Conservation (phyloP, 2,329 filamentous ascomycete genomes). For the Penicillium digitatum region DNA sequence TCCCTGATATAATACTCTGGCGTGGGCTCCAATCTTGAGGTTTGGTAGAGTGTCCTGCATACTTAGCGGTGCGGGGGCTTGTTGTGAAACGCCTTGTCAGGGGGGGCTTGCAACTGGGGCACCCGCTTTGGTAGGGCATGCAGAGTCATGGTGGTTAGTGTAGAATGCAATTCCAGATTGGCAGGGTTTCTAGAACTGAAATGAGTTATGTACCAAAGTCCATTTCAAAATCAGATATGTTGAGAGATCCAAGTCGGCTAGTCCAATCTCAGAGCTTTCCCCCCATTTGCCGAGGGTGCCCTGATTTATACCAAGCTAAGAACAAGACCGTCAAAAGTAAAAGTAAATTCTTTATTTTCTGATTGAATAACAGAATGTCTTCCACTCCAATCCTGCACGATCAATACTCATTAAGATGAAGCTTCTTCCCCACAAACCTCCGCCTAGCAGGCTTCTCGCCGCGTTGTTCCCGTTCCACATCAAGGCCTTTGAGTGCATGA, state of each 20-base stretch:
- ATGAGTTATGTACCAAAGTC: not conserved
- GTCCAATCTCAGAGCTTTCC: conserved; percentile 19
- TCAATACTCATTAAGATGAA: conserved; percentile 48
- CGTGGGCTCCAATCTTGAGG: conserved; percentile 63
- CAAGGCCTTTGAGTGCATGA: conserved; percentile 70
- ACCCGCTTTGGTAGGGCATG: conserved; percentile 22
- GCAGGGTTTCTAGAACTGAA: not conserved
- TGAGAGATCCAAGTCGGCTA: conserved; percentile 16
- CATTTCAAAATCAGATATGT: not conserved
- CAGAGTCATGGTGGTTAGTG: conserved; percentile 18
- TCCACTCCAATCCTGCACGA: not conserved
- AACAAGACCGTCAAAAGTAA: not conserved
- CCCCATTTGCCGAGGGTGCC: conserved; percentile 13
- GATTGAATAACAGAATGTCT: not conserved
- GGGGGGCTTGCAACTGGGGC: conserved; percentile 8
- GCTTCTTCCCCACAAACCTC: conserved; percentile 47
- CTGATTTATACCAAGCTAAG: not conserved
- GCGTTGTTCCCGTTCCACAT: conserved; percentile 33
- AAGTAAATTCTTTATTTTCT: not conserved
- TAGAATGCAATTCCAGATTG: not conserved
- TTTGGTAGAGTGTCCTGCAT: conserved; percentile 63
- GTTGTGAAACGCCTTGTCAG: conserved; percentile 31
- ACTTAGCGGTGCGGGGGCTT: conserved; percentile 33
- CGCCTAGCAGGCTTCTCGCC: conserved; percentile 37
- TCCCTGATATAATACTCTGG: conserved; percentile 65